A percentile compares a stretch with the other conserved stretches of the same genome.
phyloP scores from a whole-genome alignment of 352 stramenopile genomes.

The Pythium sukuiense region DNA sequence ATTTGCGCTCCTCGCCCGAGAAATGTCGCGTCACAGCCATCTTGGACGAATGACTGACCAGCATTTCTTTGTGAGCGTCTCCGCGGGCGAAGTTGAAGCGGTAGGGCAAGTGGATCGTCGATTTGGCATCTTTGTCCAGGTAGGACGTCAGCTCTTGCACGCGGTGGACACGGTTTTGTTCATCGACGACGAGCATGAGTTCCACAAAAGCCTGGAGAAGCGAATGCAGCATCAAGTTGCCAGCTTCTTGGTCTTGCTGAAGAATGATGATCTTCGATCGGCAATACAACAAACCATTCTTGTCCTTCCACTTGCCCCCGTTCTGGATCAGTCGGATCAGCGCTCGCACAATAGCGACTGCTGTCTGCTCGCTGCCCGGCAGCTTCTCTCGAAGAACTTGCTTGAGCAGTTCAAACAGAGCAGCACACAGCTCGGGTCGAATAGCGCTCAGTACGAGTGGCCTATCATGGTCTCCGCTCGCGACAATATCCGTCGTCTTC shows the following conservation, averaged over 20 bases:
- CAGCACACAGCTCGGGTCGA: conserved; percentile 53
- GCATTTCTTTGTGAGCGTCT: conserved; percentile 65
- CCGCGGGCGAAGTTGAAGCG: conserved; percentile 64
- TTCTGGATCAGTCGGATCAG: conserved; percentile 67
- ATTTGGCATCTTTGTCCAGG: conserved; percentile 49
- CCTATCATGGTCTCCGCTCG: conserved; percentile 7
- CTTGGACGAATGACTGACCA: conserved; percentile 81
- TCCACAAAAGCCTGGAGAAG: conserved; percentile 82
- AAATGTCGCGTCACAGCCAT: conserved; percentile 74
- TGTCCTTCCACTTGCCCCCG: conserved; percentile 70
- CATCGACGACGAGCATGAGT: conserved; percentile 80
- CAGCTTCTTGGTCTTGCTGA: conserved; percentile 78
- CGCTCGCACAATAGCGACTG: conserved; percentile 61
- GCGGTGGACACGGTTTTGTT: conserved; percentile 55
- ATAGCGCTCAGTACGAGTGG: conserved; percentile 27
- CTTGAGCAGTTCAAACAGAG: conserved; percentile 74
- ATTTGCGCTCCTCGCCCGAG: conserved; percentile 75
- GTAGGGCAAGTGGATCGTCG: conserved; percentile 66
- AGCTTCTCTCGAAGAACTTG: conserved; percentile 69
- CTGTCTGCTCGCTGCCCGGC: conserved; percentile 45
- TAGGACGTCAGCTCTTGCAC: conserved; percentile 55
- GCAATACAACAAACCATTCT: conserved; percentile 72
- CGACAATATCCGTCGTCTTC: neutral
- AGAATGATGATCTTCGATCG: conserved; percentile 85
- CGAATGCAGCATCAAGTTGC: conserved; percentile 66